phyloP scores from a whole-genome alignment of 73 alveolate species.

The Paraurostyla sp. region DNA sequence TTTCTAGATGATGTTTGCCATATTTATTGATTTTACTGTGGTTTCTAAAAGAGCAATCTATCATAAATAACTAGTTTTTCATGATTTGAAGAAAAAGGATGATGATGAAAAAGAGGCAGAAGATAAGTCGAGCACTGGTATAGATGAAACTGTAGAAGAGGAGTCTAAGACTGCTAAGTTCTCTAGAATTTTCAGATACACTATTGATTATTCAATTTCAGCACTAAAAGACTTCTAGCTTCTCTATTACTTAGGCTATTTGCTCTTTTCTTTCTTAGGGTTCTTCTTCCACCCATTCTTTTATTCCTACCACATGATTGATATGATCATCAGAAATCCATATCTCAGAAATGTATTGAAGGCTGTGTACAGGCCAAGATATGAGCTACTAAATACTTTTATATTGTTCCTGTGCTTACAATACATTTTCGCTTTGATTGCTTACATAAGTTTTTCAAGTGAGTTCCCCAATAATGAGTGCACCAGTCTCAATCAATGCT shows the following conservation, averaged over 20 bases:
- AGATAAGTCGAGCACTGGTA: neutral
- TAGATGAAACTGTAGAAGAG: neutral
- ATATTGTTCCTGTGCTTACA: constrained; percentile 76
- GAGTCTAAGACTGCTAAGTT: neutral
- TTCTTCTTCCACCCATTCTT: constrained; percentile 80
- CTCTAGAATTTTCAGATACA: neutral
- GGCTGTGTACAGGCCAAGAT: constrained; percentile 84
- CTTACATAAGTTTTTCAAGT: constrained; percentile 68
- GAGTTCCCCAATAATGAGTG: constrained; percentile 77
- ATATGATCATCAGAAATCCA: constrained; percentile 81
- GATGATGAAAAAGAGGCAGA: neutral
- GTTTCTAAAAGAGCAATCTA: constrained; percentile 53
- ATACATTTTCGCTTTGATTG: constrained; percentile 75
- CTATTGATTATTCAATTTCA: neutral
- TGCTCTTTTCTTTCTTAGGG: constrained; percentile 82
- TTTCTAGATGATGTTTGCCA: constrained; percentile 15
- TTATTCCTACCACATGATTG: constrained; percentile 84
- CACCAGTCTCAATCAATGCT: constrained; percentile 75
- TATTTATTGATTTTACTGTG: constrained; percentile 31
- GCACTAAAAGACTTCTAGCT: constrained; percentile 74
- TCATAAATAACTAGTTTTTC: constrained; percentile 40
- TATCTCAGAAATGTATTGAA: constrained; percentile 84
- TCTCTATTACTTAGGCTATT: constrained; percentile 80
- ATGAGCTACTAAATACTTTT: constrained; percentile 77
- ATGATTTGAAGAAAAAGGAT: neutral